Evolutionary conservation across 129 eudicot species (phyloP), one percentile per base, ranked within the genome.

Genomic region (Helichrysum umbraculigerum): DNA sequence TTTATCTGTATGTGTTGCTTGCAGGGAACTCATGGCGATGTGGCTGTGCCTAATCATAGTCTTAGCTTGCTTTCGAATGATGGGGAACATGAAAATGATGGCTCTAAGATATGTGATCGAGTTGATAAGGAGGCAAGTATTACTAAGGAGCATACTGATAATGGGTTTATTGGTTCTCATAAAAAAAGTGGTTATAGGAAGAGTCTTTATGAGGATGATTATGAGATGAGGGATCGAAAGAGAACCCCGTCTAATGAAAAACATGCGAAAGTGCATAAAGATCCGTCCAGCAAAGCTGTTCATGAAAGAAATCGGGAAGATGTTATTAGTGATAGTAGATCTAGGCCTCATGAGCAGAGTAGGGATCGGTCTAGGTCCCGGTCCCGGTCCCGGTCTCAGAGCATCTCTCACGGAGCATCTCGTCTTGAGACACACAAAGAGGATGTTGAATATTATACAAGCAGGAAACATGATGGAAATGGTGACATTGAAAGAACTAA

Each of bases 331-430:
- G 81, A 79, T 33, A 83, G 74, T 73, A 74, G 81, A 78, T 87
- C 86, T 44, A 75, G 79, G 82, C 83, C 87, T 22, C 90, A 71
- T 78, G 89, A 83, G 52, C 74, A 30, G 29, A 73, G 80, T 25
- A 85, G 83, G 73, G 85, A 66, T 22, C 85, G 88, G 73, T 57
- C 52, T 44, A 88, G 90, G 69, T 88, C 88, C 17, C 90, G 83
- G 19, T 90, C 98, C 8, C 79, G 90, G 69, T 88, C 88, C 17
- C 90, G 83, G 19, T 90, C 98, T 12, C 79, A 60, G 72, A 90
- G 94, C 81, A 61, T 79, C 74, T 50, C 83, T 50, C 73, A 21
- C 32, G 98, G 85, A 70, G 84, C 71, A 69, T 86, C 89, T 47
- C 76, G 28, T 41, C 60, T 78, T 30, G 83, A 62, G 64, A 73